These are phyloP conservation scores for Puccinellia tenuiflora DNA, from an alignment of 176 grass and related monocot genomes.

Conservation along the genomic window DNA sequence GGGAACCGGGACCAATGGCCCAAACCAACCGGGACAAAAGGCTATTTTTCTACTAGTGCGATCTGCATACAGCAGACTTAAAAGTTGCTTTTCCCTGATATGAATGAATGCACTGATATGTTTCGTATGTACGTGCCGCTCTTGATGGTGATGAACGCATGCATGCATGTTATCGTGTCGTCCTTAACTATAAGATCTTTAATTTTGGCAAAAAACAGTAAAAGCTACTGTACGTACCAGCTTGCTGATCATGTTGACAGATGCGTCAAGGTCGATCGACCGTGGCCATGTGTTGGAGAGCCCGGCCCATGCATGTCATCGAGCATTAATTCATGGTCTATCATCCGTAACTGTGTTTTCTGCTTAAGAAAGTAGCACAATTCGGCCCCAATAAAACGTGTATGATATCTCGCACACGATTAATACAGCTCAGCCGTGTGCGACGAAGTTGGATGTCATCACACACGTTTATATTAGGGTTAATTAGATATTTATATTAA, in stretches of 20 bases:
- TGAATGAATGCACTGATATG: not conserved
- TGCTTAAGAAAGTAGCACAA: not conserved
- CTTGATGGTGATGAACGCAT: not conserved
- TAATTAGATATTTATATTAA: too few species aligned
- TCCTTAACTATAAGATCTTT: not conserved
- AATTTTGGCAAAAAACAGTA: not conserved
- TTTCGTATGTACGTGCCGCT: not conserved
- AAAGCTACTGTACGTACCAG: not conserved
- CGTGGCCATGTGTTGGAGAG: not conserved
- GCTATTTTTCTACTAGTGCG: too few species aligned
- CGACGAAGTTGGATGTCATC: too few species aligned
- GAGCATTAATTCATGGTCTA: not conserved
- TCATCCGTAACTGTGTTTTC: not conserved
- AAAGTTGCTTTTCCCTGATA: not conserved
- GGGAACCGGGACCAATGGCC: too few species aligned
- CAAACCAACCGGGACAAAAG: too few species aligned
- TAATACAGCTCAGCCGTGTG: too few species aligned
- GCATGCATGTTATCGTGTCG: not conserved
- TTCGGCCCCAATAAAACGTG: too few species aligned
- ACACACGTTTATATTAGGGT: too few species aligned
- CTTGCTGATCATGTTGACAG: not conserved
- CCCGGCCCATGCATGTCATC: not conserved
- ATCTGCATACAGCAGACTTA: too few species aligned
- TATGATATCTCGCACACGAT: too few species aligned
- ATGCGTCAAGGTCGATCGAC: not conserved